Evolutionary conservation across 1,284 basidiomycete species (phyloP), one percentile per base, ranked within the genome.

Genomic region (Ganoderma lucidum): DNA sequence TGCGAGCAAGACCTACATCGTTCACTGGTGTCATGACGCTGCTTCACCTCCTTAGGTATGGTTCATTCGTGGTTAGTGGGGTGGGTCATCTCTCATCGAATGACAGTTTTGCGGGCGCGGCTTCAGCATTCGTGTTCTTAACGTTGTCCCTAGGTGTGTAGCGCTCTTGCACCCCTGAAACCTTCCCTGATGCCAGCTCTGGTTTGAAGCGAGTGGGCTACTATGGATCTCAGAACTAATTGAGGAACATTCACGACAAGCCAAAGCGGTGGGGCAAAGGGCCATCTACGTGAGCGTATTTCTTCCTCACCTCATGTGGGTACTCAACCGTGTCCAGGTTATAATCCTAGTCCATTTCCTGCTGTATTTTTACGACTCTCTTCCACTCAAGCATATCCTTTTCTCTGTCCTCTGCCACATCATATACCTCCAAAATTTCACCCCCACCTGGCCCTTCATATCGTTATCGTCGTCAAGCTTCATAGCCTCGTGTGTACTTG

Each of bases 201-300:
- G 6, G 15, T 10, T 41, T 69, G 51, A 78, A 97, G 96, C 96
- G 63, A 97, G 94, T 79, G 96, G 96, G 10, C 84, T 98, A 62
- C 83, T 98, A 69, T 97, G 96, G 87, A 84, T 98, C 39, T 96
- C 96, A 2, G 96, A 98, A 80, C 81, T 98, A 61, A 97, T 98
- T 73, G 96, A 98, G 80, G 96, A 98, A 79, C 92, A 97, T 80
- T 92, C 95, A 15, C 88, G 88, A 58, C 77, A 86, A 64, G 93
- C 96, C 9, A 97, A 97, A 81, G 75, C 82, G 1, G 78, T 96
- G 28, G 96, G 96, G 1, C 90, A 94, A 79, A 85, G 93, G 70
- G 88, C 90, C 17, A 94, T 95, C 75, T 97, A 96, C 81, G 96
- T 97, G 78, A 76, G 94, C 87, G 14, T 12, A 5, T 51, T 45